These are phyloP conservation scores for Malus domestica DNA, from an alignment of 306 rosid genomes.

Conservation along the genomic window DNA sequence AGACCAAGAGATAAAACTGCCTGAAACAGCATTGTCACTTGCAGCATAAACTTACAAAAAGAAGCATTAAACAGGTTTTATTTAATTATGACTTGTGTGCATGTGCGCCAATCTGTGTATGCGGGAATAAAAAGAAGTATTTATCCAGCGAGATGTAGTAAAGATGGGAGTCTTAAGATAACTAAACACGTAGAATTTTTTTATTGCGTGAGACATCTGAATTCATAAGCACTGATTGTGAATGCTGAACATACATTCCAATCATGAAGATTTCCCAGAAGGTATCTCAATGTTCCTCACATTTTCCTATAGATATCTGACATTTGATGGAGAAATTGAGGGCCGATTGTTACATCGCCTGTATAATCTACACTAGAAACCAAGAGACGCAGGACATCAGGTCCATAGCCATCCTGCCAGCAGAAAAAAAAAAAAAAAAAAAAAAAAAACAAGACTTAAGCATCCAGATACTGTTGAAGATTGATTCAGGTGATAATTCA, in stretches of 20 bases:
- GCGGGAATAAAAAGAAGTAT: not conserved
- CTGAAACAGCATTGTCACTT: not conserved
- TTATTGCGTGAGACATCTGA: not conserved
- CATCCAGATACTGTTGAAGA: not conserved
- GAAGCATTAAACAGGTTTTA: not conserved
- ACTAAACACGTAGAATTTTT: not conserved
- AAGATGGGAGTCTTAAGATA: conserved; percentile 10
- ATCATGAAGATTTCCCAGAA: conserved; percentile 94
- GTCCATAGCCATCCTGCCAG: conserved; percentile 88
- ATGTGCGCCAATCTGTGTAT: not conserved
- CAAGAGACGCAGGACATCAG: conserved; percentile 91
- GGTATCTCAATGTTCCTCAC: conserved; percentile 94
- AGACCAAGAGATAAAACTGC: not conserved
- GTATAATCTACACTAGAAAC: conserved; percentile 97
- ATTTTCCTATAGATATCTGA: conserved; percentile 88
- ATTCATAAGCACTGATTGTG: not conserved
- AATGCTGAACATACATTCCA: conserved; percentile 62
- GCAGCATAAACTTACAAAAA: not conserved
- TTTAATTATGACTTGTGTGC: not conserved
- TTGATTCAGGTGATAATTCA: conserved; percentile 15
- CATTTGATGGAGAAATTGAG: conserved; percentile 96
- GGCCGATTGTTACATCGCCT: conserved; percentile 75
- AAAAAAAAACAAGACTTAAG: conserved; percentile 5
- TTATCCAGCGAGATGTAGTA: not conserved
- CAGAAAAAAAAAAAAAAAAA: not conserved